Conservation (phyloP, 2,329 filamentous ascomycete genomes). For the Pyrenophora teres region DNA sequence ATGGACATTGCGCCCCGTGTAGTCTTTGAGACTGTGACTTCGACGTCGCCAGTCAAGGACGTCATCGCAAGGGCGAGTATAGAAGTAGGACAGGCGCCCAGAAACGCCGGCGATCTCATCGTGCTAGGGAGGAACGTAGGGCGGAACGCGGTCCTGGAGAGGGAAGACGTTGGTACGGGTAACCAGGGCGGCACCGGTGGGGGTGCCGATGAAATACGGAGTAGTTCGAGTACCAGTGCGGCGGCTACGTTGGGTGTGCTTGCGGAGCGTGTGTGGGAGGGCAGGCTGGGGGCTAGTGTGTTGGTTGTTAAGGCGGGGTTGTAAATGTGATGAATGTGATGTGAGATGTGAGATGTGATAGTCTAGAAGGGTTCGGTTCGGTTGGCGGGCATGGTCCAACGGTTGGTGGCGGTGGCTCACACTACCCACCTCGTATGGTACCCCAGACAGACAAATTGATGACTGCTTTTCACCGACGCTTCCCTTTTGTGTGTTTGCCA, state of each 20-base stretch:
- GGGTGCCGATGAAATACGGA: conserved; percentile 49
- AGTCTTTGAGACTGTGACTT: conserved; percentile 59
- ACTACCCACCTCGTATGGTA: no score
- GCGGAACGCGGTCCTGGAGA: conserved; percentile 31
- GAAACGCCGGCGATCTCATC: conserved; percentile 73
- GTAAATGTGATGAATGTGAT: neutral
- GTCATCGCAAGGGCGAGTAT: conserved; percentile 60
- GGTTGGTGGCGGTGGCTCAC: no score
- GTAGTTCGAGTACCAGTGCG: conserved; percentile 31
- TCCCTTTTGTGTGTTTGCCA: no score
- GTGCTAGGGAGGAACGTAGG: conserved; percentile 63
- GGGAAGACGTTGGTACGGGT: neutral
- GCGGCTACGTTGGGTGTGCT: conserved; percentile 61
- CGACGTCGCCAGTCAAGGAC: conserved; percentile 46
- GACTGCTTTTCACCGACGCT: no score
- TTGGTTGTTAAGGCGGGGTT: conserved; percentile 68
- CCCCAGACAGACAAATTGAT: no score
- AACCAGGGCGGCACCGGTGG: neutral
- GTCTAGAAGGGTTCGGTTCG: no score
- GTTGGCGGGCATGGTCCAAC: no score
- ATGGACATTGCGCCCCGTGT: conserved; percentile 58
- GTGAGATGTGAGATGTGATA: no score
- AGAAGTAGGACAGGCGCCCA: conserved; percentile 64
- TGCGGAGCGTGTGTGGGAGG: conserved; percentile 63
- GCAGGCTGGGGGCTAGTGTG: conserved; percentile 67